phyloP scores from a whole-genome alignment of 345 rosid species.

The Populus tremula region DNA sequence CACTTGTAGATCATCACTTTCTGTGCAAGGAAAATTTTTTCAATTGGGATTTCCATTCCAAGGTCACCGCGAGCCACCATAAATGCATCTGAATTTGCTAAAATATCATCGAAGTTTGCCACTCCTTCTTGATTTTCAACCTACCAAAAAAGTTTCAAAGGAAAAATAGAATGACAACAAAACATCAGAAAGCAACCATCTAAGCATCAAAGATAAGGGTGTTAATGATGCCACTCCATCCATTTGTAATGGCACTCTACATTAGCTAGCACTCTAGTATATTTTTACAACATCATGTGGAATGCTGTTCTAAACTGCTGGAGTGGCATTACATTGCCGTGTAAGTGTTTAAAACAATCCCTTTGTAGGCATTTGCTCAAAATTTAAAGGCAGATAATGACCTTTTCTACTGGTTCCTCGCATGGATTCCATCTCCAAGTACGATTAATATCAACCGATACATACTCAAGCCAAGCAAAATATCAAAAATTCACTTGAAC shows the following conservation, averaged over 20 bases:
- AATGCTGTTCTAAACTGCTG: too few species aligned
- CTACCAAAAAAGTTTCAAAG: conserved; percentile 26
- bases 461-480: not conserved
- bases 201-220: not conserved
- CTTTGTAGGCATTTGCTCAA: not conserved
- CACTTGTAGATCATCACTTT: conserved; percentile 99
- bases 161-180: not conserved
- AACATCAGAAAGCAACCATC: not conserved
- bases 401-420: not conserved
- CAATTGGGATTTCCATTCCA: conserved; percentile 98
- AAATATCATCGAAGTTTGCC: conserved; percentile 90
- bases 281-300: too few species aligned
- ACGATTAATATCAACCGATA: not conserved
- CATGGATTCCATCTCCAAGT: not conserved
- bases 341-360: not conserved
- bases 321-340: too few species aligned
- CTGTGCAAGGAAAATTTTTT: conserved; percentile 94
- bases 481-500: not conserved
- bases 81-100: conserved; percentile 84
- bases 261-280: too few species aligned
- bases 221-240: too few species aligned
- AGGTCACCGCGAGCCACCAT: conserved; percentile 99
- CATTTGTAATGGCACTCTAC: too few species aligned
- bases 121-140: conserved; percentile 99
- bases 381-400: not conserved